phyloP scores from a whole-genome alignment of 2,329 filamentous ascomycete genomes.

The Cladosporium sp. region DNA sequence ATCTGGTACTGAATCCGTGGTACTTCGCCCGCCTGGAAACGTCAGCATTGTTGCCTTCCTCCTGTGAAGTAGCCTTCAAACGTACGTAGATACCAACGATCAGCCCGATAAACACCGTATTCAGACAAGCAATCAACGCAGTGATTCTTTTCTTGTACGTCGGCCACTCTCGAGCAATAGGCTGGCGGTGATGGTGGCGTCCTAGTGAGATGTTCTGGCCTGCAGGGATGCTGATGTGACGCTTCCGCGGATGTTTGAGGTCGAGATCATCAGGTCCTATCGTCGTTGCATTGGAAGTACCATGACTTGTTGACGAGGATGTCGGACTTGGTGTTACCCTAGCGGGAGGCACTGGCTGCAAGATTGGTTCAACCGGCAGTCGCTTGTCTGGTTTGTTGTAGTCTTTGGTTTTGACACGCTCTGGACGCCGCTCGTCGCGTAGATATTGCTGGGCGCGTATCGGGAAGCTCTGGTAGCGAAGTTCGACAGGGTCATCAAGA shows the following conservation, averaged over 20 bases:
- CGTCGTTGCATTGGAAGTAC: slow-evolving; percentile 7
- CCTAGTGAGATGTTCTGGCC: slow-evolving; percentile 44
- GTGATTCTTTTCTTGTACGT: slow-evolving; percentile 65
- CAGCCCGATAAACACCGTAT: slow-evolving; percentile 69
- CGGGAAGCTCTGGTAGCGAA: slow-evolving; percentile 19
- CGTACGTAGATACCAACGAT: slow-evolving; percentile 69
- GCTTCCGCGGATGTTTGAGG: slow-evolving; percentile 35
- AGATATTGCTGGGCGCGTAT: slow-evolving; percentile 2
- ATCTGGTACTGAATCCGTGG: slow-evolving; percentile 78
- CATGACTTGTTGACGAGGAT: background rate
- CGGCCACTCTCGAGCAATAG: slow-evolving; percentile 73
- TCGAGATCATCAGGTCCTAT: slow-evolving; percentile 24
- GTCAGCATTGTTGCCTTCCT: background rate
- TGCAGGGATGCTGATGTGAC: slow-evolving; percentile 36
- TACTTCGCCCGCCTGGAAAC: slow-evolving; percentile 63
- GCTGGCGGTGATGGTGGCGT: slow-evolving; percentile 57
- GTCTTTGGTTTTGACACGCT: background rate
- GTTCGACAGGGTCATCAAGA: slow-evolving; percentile 11
- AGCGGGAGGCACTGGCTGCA: slow-evolving; percentile 21
- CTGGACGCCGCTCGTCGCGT: background rate
- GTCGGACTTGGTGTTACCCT: slow-evolving; percentile 13
- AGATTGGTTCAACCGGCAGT: background rate
- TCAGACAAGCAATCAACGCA: slow-evolving; percentile 69
- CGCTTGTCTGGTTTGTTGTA: background rate
- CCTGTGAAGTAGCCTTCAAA: background rate